Conservation (phyloP, 139 green algal genomes). For the Picochlorum sp. region DNA sequence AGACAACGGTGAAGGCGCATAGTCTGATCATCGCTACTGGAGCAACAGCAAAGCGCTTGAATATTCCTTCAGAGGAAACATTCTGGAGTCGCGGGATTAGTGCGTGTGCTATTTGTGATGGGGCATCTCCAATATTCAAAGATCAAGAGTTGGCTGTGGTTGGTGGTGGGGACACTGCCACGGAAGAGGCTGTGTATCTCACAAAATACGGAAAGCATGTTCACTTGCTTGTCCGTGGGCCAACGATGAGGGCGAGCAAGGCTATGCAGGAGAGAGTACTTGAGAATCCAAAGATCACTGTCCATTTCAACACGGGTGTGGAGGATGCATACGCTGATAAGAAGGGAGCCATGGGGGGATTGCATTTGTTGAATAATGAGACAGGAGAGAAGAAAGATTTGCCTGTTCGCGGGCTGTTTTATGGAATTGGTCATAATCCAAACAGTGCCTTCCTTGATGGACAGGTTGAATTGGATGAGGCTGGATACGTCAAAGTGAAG, state of each 20-base stretch:
- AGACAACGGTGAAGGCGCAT: slow-evolving; percentile 67
- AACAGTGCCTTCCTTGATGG: slow-evolving; percentile 66
- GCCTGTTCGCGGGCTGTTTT: slow-evolving; percentile 84
- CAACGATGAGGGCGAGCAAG: slow-evolving; percentile 71
- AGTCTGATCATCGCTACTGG: slow-evolving; percentile 92
- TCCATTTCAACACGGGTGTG: slow-evolving; percentile 76
- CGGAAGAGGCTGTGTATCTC: slow-evolving; percentile 94
- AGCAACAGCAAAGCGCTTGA: slow-evolving; percentile 79
- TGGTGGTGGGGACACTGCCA: slow-evolving; percentile 91
- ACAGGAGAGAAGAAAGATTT: slow-evolving; percentile 54
- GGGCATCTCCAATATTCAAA: slow-evolving; percentile 72
- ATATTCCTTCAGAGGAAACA: slow-evolving; percentile 75
- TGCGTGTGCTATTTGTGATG: slow-evolving; percentile 56
- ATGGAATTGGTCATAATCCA: slow-evolving; percentile 94
- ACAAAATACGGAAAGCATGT: slow-evolving; percentile 93
- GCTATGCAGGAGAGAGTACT: slow-evolving; percentile 78
- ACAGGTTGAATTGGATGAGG: slow-evolving; percentile 73
- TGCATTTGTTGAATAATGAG: slow-evolving; percentile 41
- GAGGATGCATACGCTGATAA: slow-evolving; percentile 66
- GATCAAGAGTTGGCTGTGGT: slow-evolving; percentile 85
- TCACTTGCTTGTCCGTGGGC: slow-evolving; percentile 84
- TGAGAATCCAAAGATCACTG: slow-evolving; percentile 47
- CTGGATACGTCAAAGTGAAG: slow-evolving; percentile 68
- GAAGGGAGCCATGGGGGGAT: slow-evolving; percentile 42
- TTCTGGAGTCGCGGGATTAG: slow-evolving; percentile 92